Percentiles rank a stretch among this genome's conserved stretches.
phyloP scores from a whole-genome alignment of 305 asterid species.

The Striga hermonthica region DNA sequence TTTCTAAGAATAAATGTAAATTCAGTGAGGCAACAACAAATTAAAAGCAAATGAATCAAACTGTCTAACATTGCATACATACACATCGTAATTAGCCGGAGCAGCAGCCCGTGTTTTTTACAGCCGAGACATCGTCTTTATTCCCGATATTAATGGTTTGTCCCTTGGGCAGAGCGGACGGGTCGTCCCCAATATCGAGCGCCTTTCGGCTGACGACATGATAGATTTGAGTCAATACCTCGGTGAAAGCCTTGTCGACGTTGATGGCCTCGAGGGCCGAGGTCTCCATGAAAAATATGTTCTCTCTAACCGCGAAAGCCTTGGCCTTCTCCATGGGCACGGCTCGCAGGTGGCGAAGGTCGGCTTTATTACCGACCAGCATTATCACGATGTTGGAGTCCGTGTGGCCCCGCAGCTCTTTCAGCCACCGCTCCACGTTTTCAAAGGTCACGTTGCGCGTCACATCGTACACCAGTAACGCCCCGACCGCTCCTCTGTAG shows the following conservation, averaged over 20 bases:
- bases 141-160: slow-evolving; percentile 60
- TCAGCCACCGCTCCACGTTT: slow-evolving; percentile 76
- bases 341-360: slow-evolving; percentile 72
- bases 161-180: slow-evolving; percentile 61
- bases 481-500: slow-evolving; percentile 84
- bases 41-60: not conserved
- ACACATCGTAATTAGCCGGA: slow-evolving; percentile 36
- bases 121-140: slow-evolving; percentile 73
- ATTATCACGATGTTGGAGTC: slow-evolving; percentile 67
- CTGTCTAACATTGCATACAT: not conserved
- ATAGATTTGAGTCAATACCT: slow-evolving; percentile 70
- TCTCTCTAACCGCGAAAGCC: slow-evolving; percentile 57
- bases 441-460: slow-evolving; percentile 76
- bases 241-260: slow-evolving; percentile 67
- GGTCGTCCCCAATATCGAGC: slow-evolving; percentile 69
- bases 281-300: slow-evolving; percentile 73
- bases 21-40: slow-evolving; percentile 14
- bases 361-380: slow-evolving; percentile 85
- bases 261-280: slow-evolving; percentile 73
- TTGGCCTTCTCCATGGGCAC: slow-evolving; percentile 51
- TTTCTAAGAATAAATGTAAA: not conserved
- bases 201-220: slow-evolving; percentile 62
- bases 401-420: slow-evolving; percentile 81
- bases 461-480: slow-evolving; percentile 69
- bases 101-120: slow-evolving; percentile 70